phyloP scores from a whole-genome alignment of 1,284 basidiomycete genomes.

The Afroboletus lepidellus region DNA sequence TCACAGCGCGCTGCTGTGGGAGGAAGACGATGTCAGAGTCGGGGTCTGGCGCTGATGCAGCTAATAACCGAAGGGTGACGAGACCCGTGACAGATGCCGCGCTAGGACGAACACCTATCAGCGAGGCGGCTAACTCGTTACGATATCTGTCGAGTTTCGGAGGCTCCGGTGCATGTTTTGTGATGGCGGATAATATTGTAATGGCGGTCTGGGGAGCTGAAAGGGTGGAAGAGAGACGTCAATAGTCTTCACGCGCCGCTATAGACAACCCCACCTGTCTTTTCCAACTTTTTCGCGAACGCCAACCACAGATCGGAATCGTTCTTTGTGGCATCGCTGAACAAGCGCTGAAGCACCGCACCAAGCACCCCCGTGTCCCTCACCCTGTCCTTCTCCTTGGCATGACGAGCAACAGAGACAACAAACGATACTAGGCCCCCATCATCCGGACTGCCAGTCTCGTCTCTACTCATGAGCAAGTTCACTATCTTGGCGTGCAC shows the following conservation, averaged over 20 bases:
- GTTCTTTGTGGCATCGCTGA: slow-evolving; percentile 56
- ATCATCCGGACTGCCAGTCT: slow-evolving; percentile 19
- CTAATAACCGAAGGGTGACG: slow-evolving; percentile 67
- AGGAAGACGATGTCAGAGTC: slow-evolving; percentile 85
- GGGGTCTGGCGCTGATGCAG: slow-evolving; percentile 72
- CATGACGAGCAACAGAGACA: slow-evolving; percentile 39
- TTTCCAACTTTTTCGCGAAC: slow-evolving; percentile 62
- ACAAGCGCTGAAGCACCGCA: slow-evolving; percentile 56
- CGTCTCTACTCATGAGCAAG: slow-evolving; percentile 30
- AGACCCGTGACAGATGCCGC: slow-evolving; percentile 73
- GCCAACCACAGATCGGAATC: slow-evolving; percentile 80
- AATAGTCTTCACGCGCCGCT: neutral
- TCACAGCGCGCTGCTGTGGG: slow-evolving; percentile 84
- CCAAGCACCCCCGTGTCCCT: slow-evolving; percentile 59
- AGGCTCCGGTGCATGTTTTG: slow-evolving; percentile 64
- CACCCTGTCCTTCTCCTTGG: slow-evolving; percentile 45
- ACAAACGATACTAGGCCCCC: slow-evolving; percentile 42
- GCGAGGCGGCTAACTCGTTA: slow-evolving; percentile 83
- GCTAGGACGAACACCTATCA: slow-evolving; percentile 66
- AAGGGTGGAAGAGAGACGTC: neutral
- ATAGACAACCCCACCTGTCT: slow-evolving; percentile 44
- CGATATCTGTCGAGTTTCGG: slow-evolving; percentile 78
- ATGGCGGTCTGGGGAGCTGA: slow-evolving; percentile 68
- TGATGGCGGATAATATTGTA: slow-evolving; percentile 64
- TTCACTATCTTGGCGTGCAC: slow-evolving; percentile 23